These are phyloP conservation scores for Setomelanomma holmii DNA, from an alignment of 2,329 filamentous ascomycete genomes.

Conservation along the genomic window DNA sequence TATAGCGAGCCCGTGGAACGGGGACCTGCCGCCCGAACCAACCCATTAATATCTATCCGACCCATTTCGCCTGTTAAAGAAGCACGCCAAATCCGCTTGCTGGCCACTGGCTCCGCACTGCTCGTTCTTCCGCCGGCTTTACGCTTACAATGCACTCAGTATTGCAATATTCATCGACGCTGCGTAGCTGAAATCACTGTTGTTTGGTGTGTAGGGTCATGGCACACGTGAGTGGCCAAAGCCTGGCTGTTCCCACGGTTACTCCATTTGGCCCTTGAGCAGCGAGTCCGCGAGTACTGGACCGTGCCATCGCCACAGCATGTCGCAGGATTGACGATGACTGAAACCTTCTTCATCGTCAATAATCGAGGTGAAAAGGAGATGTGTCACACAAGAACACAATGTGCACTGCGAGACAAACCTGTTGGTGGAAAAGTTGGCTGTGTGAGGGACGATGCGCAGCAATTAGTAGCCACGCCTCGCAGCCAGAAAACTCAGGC, in stretches of 20 bases:
- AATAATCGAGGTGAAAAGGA: neutral
- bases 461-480: neutral
- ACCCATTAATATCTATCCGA: constrained; percentile 33
- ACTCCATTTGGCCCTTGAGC: constrained; percentile 12
- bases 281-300: neutral
- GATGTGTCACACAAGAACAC: constrained; percentile 1
- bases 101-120: constrained; percentile 8
- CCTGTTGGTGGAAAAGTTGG: neutral
- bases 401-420: constrained; percentile 3
- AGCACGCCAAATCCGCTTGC: constrained; percentile 10
- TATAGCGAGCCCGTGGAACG: constrained; percentile 26
- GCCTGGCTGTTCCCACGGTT: constrained; percentile 7
- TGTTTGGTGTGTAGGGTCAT: neutral
- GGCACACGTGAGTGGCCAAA: neutral
- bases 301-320: constrained; percentile 9
- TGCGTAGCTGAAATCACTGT: neutral
- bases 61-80: constrained; percentile 24
- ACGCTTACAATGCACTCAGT: constrained; percentile 1
- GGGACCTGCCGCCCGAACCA: constrained; percentile 26
- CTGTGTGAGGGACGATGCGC: neutral
- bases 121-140: constrained; percentile 7
- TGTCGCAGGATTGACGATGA: constrained; percentile 13
- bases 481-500: neutral
- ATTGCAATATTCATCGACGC: neutral
- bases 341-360: constrained; percentile 13